Evolutionary conservation across 495 filamentous ascomycete species (phyloP).

Genomic region (Talaromyces borbonicus): DNA sequence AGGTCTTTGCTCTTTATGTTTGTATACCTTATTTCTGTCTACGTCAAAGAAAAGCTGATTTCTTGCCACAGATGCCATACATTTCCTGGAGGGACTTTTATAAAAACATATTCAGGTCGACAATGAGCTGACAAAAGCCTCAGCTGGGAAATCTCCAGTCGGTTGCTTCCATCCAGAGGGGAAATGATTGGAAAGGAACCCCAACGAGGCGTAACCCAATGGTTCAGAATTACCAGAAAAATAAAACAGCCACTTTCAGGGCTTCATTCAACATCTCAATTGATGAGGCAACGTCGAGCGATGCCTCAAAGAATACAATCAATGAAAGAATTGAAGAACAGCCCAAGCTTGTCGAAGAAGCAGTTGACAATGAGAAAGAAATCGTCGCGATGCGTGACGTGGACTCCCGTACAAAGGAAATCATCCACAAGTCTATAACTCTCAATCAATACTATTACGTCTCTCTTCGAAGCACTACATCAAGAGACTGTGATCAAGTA

Average conservation of each 20-base stretch:
- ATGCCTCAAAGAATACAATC: no score
- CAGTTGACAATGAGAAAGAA: no score
- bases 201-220: no score
- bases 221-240: neutral
- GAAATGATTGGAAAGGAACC: no score
- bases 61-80: conserved; percentile 10
- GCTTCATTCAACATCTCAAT: no score
- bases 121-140: neutral
- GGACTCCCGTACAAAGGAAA: neutral
- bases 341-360: no score
- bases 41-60: neutral
- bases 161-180: neutral
- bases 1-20: conserved; percentile 7
- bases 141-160: neutral
- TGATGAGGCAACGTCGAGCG: no score
- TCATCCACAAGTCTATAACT: conserved; percentile 13
- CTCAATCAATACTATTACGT: conserved; percentile 25
- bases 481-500: conserved; percentile 21
- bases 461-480: conserved; percentile 12
- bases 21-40: neutral
- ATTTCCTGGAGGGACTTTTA: no score
- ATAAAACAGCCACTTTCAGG: no score
- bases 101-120: no score
- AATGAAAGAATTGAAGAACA: no score
- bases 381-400: no score